phyloP scores from a whole-genome alignment of 2,329 filamentous ascomycete species.

The Daldinia sp. region DNA sequence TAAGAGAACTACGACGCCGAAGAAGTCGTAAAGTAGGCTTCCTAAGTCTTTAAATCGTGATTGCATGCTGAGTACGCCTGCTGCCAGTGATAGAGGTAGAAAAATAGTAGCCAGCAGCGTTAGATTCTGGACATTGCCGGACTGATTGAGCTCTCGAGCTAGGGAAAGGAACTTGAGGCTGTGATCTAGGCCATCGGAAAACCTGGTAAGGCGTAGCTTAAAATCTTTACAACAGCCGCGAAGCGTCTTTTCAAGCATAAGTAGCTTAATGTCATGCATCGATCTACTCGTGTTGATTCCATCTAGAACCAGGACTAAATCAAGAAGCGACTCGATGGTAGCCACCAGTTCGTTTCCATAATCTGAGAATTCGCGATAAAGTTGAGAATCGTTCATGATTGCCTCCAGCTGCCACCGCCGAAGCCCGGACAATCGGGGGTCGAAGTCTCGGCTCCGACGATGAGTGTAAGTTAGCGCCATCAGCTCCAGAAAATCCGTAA shows the following conservation, averaged over 20 bases:
- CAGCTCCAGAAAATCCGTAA: neutral
- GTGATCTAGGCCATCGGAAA: neutral
- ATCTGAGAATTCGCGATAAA: neutral
- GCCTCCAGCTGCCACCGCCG: neutral
- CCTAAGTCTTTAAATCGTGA: neutral
- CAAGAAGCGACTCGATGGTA: neutral
- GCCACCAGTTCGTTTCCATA: neutral
- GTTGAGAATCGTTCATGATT: neutral
- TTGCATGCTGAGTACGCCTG: neutral
- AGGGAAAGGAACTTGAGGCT: neutral
- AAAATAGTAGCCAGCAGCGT: neutral
- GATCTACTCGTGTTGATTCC: neutral
- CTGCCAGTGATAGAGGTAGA: neutral
- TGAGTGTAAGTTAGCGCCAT: neutral
- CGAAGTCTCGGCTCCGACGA: neutral
- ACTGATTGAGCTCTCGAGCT: neutral
- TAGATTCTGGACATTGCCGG: neutral
- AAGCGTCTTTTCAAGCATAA: neutral
- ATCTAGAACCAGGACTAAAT: neutral
- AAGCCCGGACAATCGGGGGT: neutral
- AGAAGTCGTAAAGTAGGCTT: neutral
- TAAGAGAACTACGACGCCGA: neutral
- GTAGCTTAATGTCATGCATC: neutral
- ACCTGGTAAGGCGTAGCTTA: neutral
- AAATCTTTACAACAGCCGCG: neutral